These are phyloP conservation scores for Penstemon newberryi DNA, from an alignment of 257 asterid species.

Conservation along the genomic window DNA sequence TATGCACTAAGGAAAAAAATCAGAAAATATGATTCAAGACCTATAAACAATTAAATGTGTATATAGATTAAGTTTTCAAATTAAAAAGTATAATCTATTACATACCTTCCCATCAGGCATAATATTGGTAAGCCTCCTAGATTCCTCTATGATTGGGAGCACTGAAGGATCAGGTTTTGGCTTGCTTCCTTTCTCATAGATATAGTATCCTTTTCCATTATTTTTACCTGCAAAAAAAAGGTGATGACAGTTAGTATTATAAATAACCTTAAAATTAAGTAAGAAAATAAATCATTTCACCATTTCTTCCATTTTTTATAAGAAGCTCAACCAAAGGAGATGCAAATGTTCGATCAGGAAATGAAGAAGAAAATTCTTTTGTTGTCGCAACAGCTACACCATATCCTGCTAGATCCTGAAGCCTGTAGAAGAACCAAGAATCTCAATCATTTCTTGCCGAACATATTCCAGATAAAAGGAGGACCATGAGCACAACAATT, in stretches of 20 bases:
- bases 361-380: constrained; percentile 54
- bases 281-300: constrained; percentile 37
- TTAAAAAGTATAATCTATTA: constrained; percentile 8
- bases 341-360: constrained; percentile 68
- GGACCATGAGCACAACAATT: neutral
- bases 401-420: constrained; percentile 93
- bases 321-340: constrained; percentile 80
- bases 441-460: constrained; percentile 16
- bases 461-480: neutral
- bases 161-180: constrained; percentile 89
- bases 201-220: constrained; percentile 90
- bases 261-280: constrained; percentile 21
- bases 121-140: constrained; percentile 71
- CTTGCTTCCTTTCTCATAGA: constrained; percentile 85
- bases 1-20: neutral
- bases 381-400: constrained; percentile 79
- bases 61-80: constrained; percentile 6
- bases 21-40: constrained; percentile 11
- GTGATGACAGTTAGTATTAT: constrained; percentile 22
- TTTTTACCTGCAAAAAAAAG: constrained; percentile 66
- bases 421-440: constrained; percentile 53
- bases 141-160: constrained; percentile 77
- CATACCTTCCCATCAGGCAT: constrained; percentile 96
- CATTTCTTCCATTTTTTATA: constrained; percentile 81
- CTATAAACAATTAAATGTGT: constrained; percentile 5